Base-by-base conservation (phyloP, 148 eudicot species). In the Fagopyrum homotropicum region DNA sequence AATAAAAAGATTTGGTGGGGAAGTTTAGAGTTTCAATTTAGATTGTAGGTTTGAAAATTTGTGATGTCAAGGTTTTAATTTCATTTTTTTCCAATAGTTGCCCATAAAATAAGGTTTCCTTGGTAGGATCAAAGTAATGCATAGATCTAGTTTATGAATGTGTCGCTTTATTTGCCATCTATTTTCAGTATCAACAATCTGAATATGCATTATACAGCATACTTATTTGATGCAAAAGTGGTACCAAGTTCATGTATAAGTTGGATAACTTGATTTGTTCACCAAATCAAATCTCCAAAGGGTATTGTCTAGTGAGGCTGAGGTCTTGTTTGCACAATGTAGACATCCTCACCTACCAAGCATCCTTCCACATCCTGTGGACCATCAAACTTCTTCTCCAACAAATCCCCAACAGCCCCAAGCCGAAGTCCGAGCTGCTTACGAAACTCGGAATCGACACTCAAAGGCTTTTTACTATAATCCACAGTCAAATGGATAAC, bases 291-390 rank as follows among this genome's bases (percentile, higher is more conserved):
- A 35, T 35, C 40, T 35, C 40, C 40, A 35, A 35, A 35, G 40
- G 40, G 40, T 35, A 0, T 35, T 35, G 40, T 29, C 45, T 22
- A 66, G 46, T 50, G 85, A 44, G 97, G 96, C 75, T 91, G 97
- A 45, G 97, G 98, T 43, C 96, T 93, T 2, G 96, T 88, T 81
- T 94, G 98, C 54, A 94, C 97, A 46, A 91, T 85, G 75, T 80
- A 92, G 4, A 94, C 75, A 44, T 89, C 96, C 44, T 89, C 80
- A 61, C 98, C 97, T 76, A 94, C 92, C 83, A 92, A 64, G 74
- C 97, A 94, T 54, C 98, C 98, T 82, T 94, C 98, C 1, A 92
- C 92, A 69, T 94, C 98, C 78, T 94, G 98, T 44, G 98, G 89
- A 45, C 88, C 45, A 2, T 88, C 97, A 48, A 94, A 94, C 81